phyloP scores from a whole-genome alignment of 345 rosid genomes.

The Linum lewisii region DNA sequence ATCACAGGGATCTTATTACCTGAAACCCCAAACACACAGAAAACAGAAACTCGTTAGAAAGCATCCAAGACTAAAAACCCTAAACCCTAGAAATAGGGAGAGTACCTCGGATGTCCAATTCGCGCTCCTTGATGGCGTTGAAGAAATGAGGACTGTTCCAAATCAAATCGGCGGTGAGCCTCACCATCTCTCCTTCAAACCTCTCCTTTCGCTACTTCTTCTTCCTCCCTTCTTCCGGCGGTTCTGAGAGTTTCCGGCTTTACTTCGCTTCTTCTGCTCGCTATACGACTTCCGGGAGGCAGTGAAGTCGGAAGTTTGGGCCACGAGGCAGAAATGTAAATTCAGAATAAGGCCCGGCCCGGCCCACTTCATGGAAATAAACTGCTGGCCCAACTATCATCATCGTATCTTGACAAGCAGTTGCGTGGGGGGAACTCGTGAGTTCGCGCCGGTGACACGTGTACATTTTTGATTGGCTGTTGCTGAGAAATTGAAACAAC shows the following conservation, averaged over 20 bases:
- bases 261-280: no score
- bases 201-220: not conserved
- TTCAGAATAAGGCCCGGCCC: constrained; percentile 44
- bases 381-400: constrained; percentile 61
- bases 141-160: constrained; percentile 99
- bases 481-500: not conserved
- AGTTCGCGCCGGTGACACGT: constrained; percentile 10
- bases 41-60: not conserved
- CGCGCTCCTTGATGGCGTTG: constrained; percentile 95
- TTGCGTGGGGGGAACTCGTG: constrained; percentile 86
- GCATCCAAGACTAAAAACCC: not conserved
- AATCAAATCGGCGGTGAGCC: constrained; percentile 91
- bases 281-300: no score
- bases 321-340: not conserved
- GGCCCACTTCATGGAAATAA: constrained; percentile 48
- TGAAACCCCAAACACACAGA: constrained; percentile 11
- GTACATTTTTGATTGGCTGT: not conserved
- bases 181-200: constrained; percentile 52
- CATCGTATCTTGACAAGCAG: no score
- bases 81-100: not conserved
- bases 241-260: no score
- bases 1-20: constrained; percentile 96
- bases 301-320: no score
- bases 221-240: not conserved
- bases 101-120: constrained; percentile 89